Percentiles rank a stretch among this genome's conserved stretches.
These are phyloP conservation scores for Lachnellula hyalina DNA, from an alignment of 2,329 filamentous ascomycete species.

Conservation along the genomic window DNA sequence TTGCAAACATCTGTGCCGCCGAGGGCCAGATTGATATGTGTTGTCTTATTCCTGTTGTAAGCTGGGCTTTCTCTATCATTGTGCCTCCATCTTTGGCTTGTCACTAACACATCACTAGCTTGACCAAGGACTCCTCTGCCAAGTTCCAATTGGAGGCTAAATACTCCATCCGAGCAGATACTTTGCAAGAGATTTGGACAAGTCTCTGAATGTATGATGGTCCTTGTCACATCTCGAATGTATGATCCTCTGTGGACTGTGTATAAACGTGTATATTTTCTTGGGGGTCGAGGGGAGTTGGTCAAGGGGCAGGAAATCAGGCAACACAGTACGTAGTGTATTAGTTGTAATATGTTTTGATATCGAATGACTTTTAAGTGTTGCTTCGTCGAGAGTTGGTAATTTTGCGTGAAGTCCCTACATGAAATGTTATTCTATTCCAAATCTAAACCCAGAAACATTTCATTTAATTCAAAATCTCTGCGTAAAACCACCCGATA, in stretches of 20 bases:
- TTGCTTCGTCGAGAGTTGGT: background rate
- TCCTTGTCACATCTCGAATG: background rate
- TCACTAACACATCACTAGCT: background rate
- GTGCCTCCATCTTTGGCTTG: background rate
- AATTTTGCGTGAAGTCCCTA: too few relatives aligned
- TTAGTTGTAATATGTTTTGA: background rate
- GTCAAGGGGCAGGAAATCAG: background rate
- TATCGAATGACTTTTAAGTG: background rate
- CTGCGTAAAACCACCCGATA: too few relatives aligned
- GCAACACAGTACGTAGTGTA: background rate
- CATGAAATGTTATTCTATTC: too few relatives aligned
- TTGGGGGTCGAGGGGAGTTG: background rate
- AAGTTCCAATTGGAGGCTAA: background rate
- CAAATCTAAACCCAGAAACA: background rate
- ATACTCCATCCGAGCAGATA: background rate
- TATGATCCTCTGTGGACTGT: background rate
- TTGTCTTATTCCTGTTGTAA: constrained; percentile 47
- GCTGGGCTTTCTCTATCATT: constrained; percentile 1
- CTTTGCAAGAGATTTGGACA: background rate
- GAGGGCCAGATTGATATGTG: constrained; percentile 41
- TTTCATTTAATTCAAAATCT: too few relatives aligned
- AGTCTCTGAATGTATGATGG: background rate
- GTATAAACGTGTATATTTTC: background rate
- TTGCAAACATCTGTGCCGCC: constrained; percentile 22
- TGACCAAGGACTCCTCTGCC: constrained; percentile 2